Base-by-base conservation (phyloP, 108 stramenopile species). In the Cyclotella choctawhatcheeana region DNA sequence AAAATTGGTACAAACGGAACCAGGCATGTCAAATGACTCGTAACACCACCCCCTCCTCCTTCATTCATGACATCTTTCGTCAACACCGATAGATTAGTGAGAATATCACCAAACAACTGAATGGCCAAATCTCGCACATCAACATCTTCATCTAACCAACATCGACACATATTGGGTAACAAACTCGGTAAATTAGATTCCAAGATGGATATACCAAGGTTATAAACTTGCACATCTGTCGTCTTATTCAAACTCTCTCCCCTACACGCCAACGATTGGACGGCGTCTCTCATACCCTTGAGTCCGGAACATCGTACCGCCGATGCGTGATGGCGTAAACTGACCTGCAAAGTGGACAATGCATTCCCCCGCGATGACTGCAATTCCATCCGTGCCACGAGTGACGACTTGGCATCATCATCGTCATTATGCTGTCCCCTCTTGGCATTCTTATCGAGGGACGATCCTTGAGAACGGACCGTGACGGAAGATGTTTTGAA, bases 121-220 rank as follows among this genome's bases (percentile, higher is more conserved):
- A 88, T 33, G 27, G 84, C 89, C 20, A 79, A 44, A 34, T 33
- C 48, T 55, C 93, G 69, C 8, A 89, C 88, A 63, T 88, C 81
- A 40, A 76, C 64, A 35, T 94, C 93, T 65, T 94, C 90, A 51
- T 94, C 93, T 13, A 91, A 81, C 61, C 58, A 92, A 58, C 60
- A 75, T 47, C 44, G 86, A 64, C 54, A 94, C 55, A 80, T 89
- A 61, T 58, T 78, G 44, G 65, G 76, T 55, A 73, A 83, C 25
- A 72, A 74, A 29, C 56, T 47, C 44, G 64, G 83, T 44, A 44
- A 63, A 53, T 67, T 82, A 35, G 79, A 65, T 35, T 67, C 58
- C 52, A 92, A 47, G 27, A 75, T 53, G 2, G 88, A 73, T 21
- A 91, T 27, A 45, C 88, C 76, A 5, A 79, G 55, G 59, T 71